These are phyloP conservation scores for Septoria linicola DNA, from an alignment of 2,329 filamentous ascomycete genomes.

Conservation along the genomic window DNA sequence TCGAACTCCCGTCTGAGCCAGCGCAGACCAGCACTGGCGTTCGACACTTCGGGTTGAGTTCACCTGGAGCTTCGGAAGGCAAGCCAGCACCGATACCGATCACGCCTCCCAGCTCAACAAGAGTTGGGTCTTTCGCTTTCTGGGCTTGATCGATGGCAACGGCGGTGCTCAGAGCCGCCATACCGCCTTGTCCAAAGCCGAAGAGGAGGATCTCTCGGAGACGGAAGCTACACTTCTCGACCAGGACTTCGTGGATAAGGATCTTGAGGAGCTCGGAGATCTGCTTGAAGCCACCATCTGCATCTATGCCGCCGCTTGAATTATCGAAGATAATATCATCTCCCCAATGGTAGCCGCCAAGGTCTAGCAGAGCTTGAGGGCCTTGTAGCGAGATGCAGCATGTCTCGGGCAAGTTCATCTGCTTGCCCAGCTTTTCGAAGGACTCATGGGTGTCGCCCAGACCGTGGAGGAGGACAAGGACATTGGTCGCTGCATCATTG, in stretches of 20 bases:
- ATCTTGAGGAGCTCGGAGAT: slow-evolving; percentile 45
- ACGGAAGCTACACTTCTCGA: slow-evolving; percentile 51
- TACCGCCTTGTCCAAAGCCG: slow-evolving; percentile 59
- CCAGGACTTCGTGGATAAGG: slow-evolving; percentile 47
- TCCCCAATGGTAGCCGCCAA: slow-evolving; percentile 65
- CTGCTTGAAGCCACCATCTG: slow-evolving; percentile 54
- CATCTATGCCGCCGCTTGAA: slow-evolving; percentile 52
- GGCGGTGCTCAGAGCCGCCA: slow-evolving; percentile 52
- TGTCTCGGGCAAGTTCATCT: slow-evolving; percentile 73
- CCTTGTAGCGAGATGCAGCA: slow-evolving; percentile 72
- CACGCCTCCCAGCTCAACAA: slow-evolving; percentile 55
- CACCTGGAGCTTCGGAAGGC: slow-evolving; percentile 49
- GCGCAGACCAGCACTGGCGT: slow-evolving; percentile 65
- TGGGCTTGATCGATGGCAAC: slow-evolving; percentile 24
- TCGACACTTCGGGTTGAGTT: slow-evolving; percentile 52
- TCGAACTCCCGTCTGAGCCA: slow-evolving; percentile 47
- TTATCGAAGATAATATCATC: slow-evolving; percentile 60
- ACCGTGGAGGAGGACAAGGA: slow-evolving; percentile 80
- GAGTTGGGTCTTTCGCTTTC: slow-evolving; percentile 5
- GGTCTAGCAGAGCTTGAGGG: slow-evolving; percentile 63
- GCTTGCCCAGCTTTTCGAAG: slow-evolving; percentile 67
- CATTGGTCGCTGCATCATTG: slow-evolving; percentile 64
- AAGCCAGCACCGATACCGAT: slow-evolving; percentile 63
- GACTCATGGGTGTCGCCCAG: slow-evolving; percentile 72
- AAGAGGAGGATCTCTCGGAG: slow-evolving; percentile 54